phyloP scores from a whole-genome alignment of 768 basidiomycete genomes.

The Podaxis carcinomalis region DNA sequence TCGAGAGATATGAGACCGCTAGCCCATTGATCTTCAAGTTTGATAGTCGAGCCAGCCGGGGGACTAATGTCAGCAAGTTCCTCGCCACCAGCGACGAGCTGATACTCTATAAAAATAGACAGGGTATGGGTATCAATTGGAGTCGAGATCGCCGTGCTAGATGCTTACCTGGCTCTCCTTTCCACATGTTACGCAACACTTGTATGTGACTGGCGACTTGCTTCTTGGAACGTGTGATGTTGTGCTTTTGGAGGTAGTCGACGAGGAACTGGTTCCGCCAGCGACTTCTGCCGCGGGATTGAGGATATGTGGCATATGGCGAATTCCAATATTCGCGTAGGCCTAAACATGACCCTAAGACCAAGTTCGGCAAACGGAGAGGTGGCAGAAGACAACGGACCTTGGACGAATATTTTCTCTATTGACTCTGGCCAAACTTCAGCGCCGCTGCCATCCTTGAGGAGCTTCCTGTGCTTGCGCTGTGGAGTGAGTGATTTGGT shows the following conservation, averaged over 20 bases:
- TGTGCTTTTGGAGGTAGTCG: constrained; percentile 67
- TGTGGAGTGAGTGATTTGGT: constrained; percentile 60
- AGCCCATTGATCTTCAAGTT: constrained; percentile 49
- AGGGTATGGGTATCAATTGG: constrained; percentile 11
- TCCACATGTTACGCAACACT: constrained; percentile 85
- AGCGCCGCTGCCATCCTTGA: constrained; percentile 71
- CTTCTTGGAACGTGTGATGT: constrained; percentile 75
- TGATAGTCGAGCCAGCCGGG: constrained; percentile 44
- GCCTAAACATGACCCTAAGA: constrained; percentile 33
- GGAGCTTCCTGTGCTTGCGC: constrained; percentile 78
- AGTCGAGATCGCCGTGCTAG: neutral
- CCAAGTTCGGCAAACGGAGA: neutral
- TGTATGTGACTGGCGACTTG: constrained; percentile 90
- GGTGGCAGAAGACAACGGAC: constrained; percentile 27
- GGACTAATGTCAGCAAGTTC: constrained; percentile 51
- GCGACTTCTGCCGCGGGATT: constrained; percentile 69
- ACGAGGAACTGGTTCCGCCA: constrained; percentile 87
- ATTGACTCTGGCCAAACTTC: constrained; percentile 83
- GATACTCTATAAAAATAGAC: constrained; percentile 48
- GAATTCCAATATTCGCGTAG: constrained; percentile 77
- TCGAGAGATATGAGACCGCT: constrained; percentile 40
- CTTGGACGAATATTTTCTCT: constrained; percentile 75
- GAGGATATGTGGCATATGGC: constrained; percentile 71
- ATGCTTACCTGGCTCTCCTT: constrained; percentile 64
- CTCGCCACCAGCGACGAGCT: constrained; percentile 77